phyloP scores from a whole-genome alignment of 345 rosid species.

The Pugionium cornutum region DNA sequence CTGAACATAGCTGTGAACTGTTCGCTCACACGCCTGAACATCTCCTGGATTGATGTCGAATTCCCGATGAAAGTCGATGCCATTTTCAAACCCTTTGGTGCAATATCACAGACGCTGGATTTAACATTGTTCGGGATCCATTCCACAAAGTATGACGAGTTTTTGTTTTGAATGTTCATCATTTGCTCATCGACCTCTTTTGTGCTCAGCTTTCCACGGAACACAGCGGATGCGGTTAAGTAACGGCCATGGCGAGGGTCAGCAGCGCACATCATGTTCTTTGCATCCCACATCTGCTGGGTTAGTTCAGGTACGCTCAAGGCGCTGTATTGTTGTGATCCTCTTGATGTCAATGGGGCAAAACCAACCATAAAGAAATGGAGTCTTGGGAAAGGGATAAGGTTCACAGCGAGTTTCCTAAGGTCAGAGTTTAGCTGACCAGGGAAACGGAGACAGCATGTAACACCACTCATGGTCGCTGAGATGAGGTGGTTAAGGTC shows the following conservation, averaged over 20 bases:
- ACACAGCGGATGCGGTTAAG: constrained; percentile 42
- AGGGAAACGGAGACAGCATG: constrained; percentile 47
- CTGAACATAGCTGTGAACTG: too few relatives aligned
- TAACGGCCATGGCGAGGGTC: too few relatives aligned
- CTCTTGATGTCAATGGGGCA: constrained; percentile 45
- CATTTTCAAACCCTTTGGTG: constrained; percentile 46
- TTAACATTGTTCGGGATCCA: constrained; percentile 48
- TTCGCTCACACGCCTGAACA: too few relatives aligned
- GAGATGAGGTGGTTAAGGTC: constrained; percentile 49
- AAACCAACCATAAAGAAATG: constrained; percentile 44
- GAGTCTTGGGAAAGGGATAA: constrained; percentile 44
- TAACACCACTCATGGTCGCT: constrained; percentile 48
- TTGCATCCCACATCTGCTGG: constrained; percentile 48
- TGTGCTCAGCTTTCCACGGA: constrained; percentile 47
- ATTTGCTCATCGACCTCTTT: constrained; percentile 41
- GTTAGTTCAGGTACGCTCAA: constrained; percentile 46
- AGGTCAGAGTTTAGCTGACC: constrained; percentile 35
- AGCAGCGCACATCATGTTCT: constrained; percentile 36
- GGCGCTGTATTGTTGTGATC: constrained; percentile 47
- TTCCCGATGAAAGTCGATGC: constrained; percentile 43
- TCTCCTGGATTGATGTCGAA: not conserved
- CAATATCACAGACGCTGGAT: constrained; percentile 46
- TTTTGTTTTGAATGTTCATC: constrained; percentile 47
- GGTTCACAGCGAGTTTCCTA: constrained; percentile 45
- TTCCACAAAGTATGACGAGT: constrained; percentile 30